Conservation (phyloP, 768 basidiomycete genomes). For the Agaricus blazei region DNA sequence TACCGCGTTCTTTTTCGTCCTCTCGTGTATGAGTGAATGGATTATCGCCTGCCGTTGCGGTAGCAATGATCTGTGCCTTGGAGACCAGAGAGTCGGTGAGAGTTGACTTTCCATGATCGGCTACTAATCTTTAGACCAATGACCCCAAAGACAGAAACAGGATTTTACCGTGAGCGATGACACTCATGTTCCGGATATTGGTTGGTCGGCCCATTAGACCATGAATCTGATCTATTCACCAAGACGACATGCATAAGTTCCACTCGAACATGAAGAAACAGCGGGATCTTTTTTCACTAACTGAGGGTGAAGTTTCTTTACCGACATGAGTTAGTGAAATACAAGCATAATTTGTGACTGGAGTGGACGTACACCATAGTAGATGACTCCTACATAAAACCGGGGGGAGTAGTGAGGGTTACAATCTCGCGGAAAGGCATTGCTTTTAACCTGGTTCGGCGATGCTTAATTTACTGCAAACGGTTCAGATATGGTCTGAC, state of each 20-base stretch:
- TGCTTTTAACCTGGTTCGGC: slow-evolving; percentile 20
- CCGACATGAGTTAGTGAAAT: slow-evolving; percentile 25
- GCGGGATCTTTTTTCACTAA: slow-evolving; percentile 30
- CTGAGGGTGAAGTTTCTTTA: slow-evolving; percentile 86
- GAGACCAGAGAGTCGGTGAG: slow-evolving; percentile 98
- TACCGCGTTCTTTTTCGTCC: slow-evolving; percentile 99
- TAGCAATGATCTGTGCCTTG: slow-evolving; percentile 98
- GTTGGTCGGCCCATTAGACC: slow-evolving; percentile 84
- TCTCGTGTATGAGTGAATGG: slow-evolving; percentile 96
- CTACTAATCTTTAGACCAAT: slow-evolving; percentile 32
- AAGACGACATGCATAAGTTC: slow-evolving; percentile 6
- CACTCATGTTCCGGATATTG: slow-evolving; percentile 94
- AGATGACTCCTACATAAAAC: slow-evolving; percentile 39
- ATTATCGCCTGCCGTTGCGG: slow-evolving; percentile 90
- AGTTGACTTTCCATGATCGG: slow-evolving; percentile 99
- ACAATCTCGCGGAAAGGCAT: slow-evolving; percentile 26
- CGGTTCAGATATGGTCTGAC: no score
- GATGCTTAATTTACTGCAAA: no score
- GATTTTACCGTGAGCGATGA: slow-evolving; percentile 80
- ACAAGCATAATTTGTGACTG: slow-evolving; percentile 7
- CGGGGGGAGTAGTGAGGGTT: slow-evolving; percentile 15
- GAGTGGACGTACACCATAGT: slow-evolving; percentile 73
- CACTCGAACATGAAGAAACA: background rate
- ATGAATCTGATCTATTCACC: slow-evolving; percentile 72
- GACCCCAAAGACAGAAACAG: slow-evolving; percentile 7